Percentiles rank a stretch among this genome's conserved stretches.
Conservation (phyloP, 805 yeast genomes). For the Myxozyma mucilagina region DNA sequence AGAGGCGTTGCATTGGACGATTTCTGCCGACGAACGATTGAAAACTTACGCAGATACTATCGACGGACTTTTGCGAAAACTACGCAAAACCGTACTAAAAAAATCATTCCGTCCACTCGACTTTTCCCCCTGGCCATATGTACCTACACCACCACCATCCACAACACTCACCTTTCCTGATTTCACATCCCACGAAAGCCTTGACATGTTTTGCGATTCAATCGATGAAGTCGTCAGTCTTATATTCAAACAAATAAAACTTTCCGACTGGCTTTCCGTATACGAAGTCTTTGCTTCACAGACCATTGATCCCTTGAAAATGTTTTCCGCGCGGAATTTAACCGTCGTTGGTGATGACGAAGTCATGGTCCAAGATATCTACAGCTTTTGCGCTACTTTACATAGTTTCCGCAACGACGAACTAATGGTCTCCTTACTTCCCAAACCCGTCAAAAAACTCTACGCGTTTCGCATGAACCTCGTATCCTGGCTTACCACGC, state of each 20-base stretch:
- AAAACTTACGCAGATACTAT: constrained; percentile 35
- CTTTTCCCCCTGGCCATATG: constrained; percentile 34
- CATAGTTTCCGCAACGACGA: constrained; percentile 48
- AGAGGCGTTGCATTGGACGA: constrained; percentile 49
- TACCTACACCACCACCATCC: constrained; percentile 4
- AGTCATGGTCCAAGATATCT: constrained; percentile 65
- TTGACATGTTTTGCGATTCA: constrained; percentile 62
- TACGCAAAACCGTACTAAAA: constrained; percentile 58
- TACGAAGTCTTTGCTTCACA: constrained; percentile 73
- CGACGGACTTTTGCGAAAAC: constrained; percentile 55
- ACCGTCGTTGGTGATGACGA: constrained; percentile 50
- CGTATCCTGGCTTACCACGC: constrained; percentile 60
- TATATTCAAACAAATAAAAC: constrained; percentile 56
- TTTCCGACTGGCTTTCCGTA: constrained; percentile 76
- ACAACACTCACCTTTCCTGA: constrained; percentile 14
- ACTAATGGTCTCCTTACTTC: constrained; percentile 53
- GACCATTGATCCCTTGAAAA: constrained; percentile 56
- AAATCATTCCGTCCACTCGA: constrained; percentile 41
- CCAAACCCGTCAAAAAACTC: constrained; percentile 65
- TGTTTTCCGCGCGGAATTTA: constrained; percentile 57
- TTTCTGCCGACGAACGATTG: constrained; percentile 9
- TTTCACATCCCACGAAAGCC: constrained; percentile 25
- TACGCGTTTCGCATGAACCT: constrained; percentile 68
- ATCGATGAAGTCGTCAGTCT: constrained; percentile 63
- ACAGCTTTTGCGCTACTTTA: constrained; percentile 65